Percentiles rank a stretch among this genome's conserved stretches.
phyloP scores from a whole-genome alignment of 257 asterid species.

The Ilex aquifolium region DNA sequence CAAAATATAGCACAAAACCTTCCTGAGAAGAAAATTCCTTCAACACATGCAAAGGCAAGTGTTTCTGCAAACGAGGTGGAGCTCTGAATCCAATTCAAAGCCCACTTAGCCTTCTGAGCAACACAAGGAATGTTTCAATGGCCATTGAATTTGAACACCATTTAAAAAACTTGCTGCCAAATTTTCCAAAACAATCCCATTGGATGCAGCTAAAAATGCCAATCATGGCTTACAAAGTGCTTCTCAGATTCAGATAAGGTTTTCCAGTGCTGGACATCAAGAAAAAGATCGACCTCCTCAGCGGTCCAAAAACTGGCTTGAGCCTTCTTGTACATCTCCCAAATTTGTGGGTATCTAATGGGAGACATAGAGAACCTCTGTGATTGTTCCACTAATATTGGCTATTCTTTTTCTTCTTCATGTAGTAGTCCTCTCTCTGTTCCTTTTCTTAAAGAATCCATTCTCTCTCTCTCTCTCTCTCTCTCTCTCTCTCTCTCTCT shows the following conservation, averaged over 20 bases:
- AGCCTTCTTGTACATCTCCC: slow-evolving; percentile 88
- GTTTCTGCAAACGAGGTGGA: slow-evolving; percentile 71
- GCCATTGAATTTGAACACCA: slow-evolving; percentile 71
- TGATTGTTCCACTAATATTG: slow-evolving; percentile 60
- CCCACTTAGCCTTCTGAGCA: slow-evolving; percentile 71
- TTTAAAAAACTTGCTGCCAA: slow-evolving; percentile 71
- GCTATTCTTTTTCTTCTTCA: slow-evolving; percentile 40
- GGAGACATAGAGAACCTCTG: slow-evolving; percentile 73
- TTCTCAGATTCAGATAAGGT: slow-evolving; percentile 48
- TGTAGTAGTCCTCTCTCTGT: slow-evolving; percentile 15
- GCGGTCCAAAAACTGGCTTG: slow-evolving; percentile 77
- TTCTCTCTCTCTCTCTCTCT: slow-evolving; percentile 8
- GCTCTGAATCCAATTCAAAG: slow-evolving; percentile 75
- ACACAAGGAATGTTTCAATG: slow-evolving; percentile 60
- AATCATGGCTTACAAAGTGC: slow-evolving; percentile 67
- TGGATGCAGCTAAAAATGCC: slow-evolving; percentile 79
- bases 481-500: not conserved
- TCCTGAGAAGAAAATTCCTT: slow-evolving; percentile 86
- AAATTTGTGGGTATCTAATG: slow-evolving; percentile 57
- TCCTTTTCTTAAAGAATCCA: slow-evolving; percentile 54
- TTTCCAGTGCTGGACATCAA: slow-evolving; percentile 72
- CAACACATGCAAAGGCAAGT: slow-evolving; percentile 79
- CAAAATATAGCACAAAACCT: slow-evolving; percentile 86
- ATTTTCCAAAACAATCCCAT: slow-evolving; percentile 80
- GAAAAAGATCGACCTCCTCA: slow-evolving; percentile 86